Evolutionary conservation across 495 filamentous ascomycete species (phyloP).

Genomic region (Glonium stellatum): DNA sequence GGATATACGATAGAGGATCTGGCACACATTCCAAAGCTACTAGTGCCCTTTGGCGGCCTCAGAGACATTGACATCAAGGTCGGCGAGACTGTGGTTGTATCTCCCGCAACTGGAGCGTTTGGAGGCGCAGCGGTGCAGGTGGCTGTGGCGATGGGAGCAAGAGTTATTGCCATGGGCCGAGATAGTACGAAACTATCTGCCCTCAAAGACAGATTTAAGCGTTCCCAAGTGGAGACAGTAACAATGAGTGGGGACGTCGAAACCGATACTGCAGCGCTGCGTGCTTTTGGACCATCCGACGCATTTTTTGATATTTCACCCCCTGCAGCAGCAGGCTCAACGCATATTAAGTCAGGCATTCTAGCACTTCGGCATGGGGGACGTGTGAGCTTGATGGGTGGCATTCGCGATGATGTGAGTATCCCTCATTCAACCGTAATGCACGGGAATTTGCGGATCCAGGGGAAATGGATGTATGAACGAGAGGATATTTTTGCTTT

Average conservation of each 20-base stretch:
- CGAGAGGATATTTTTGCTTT: slow-evolving; percentile 12
- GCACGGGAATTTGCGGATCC: slow-evolving; percentile 30
- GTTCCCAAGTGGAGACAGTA: slow-evolving; percentile 18
- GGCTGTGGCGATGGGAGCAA: no score
- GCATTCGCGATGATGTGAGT: slow-evolving; percentile 5
- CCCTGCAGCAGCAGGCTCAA: slow-evolving; percentile 4
- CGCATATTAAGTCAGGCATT: slow-evolving; percentile 12
- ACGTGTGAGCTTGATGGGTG: no score
- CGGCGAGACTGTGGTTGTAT: no score
- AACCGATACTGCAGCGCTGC: slow-evolving; percentile 7
- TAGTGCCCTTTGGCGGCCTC: no score
- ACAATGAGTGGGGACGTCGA: slow-evolving; percentile 16
- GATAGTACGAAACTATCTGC: slow-evolving; percentile 43
- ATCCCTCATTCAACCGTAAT: slow-evolving; percentile 21
- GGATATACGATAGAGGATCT: no score
- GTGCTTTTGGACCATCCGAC: slow-evolving; percentile 6
- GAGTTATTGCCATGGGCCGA: slow-evolving; percentile 24
- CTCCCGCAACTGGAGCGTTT: no score
- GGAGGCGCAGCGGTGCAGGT: no score
- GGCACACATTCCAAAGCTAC: no score
- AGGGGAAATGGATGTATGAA: slow-evolving; percentile 40
- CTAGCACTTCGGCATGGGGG: slow-evolving; percentile 17
- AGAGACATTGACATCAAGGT: no score
- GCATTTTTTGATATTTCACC: slow-evolving; percentile 20
- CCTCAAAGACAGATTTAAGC: slow-evolving; percentile 27